These are phyloP conservation scores for Elsinoe necatrix DNA, from an alignment of 2,329 filamentous ascomycete genomes.

Conservation along the genomic window DNA sequence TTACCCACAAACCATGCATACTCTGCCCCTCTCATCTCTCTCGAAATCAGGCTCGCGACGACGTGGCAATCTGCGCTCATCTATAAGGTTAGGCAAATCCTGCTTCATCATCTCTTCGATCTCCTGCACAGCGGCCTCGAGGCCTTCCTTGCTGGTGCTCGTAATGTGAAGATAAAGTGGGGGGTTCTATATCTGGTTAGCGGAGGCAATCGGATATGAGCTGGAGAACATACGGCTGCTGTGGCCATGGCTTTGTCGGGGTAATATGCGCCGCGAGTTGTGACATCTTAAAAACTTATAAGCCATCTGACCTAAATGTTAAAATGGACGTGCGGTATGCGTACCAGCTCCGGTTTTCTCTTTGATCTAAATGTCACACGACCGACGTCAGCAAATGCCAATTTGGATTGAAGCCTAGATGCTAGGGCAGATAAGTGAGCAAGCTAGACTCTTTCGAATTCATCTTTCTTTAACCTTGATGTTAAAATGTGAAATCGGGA, in stretches of 20 bases:
- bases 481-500: conserved; percentile 18
- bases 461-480: conserved; percentile 22
- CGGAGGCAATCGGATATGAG: not conserved
- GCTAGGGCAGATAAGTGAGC: conserved; percentile 39
- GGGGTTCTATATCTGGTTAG: conserved; percentile 56
- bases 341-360: conserved; percentile 99
- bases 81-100: conserved; percentile 88
- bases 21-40: conserved; percentile 81
- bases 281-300: conserved; percentile 80
- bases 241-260: conserved; percentile 98
- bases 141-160: conserved; percentile 81
- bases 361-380: conserved; percentile 94
- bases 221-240: conserved; percentile 59
- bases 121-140: conserved; percentile 77
- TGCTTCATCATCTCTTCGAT: conserved; percentile 95
- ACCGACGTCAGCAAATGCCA: conserved; percentile 88
- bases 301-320: conserved; percentile 46
- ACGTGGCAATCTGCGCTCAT: conserved; percentile 84
- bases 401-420: conserved; percentile 48
- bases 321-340: conserved; percentile 47
- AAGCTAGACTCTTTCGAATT: conserved; percentile 29
- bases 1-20: conserved; percentile 38
- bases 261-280: conserved; percentile 90
- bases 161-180: conserved; percentile 93
- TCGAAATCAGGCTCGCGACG: conserved; percentile 65